Percentiles rank a stretch among this genome's conserved stretches.
These are phyloP conservation scores for Nepenthes alata DNA, from an alignment of 179 eudicot genomes.

Conservation along the genomic window DNA sequence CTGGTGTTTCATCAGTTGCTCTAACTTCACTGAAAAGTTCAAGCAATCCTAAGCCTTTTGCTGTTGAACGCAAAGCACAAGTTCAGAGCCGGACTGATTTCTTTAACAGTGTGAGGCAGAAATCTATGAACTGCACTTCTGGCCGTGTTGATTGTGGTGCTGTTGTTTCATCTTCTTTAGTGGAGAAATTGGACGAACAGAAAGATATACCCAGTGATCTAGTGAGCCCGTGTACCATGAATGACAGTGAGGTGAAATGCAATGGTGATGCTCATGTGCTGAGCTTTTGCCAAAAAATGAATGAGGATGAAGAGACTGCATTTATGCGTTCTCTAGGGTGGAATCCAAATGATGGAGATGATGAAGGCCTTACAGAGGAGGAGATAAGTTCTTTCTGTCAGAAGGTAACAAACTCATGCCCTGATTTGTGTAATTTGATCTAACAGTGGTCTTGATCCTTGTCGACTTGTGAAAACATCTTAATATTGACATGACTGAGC, in stretches of 20 bases:
- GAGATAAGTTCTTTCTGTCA: constrained; percentile 63
- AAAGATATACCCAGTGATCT: constrained; percentile 18
- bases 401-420: constrained; percentile 34
- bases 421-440: neutral
- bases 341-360: constrained; percentile 70
- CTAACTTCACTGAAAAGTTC: constrained; percentile 26
- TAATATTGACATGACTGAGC: neutral
- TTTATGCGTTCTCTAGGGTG: constrained; percentile 84
- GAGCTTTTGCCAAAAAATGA: constrained; percentile 11
- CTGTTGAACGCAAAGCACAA: constrained; percentile 42
- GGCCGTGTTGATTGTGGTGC: constrained; percentile 17
- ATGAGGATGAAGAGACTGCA: constrained; percentile 62
- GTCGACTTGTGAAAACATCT: neutral
- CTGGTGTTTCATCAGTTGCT: constrained; percentile 25
- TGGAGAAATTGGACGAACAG: constrained; percentile 22
- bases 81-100: constrained; percentile 67
- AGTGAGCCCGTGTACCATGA: constrained; percentile 18
- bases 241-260: constrained; percentile 27
- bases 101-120: constrained; percentile 74
- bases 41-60: constrained; percentile 21
- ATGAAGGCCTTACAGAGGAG: constrained; percentile 75
- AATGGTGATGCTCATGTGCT: constrained; percentile 33
- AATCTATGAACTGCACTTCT: constrained; percentile 26
- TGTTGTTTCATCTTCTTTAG: constrained; percentile 19
- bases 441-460: neutral